Evolutionary conservation across 352 stramenopile species (phyloP).

Genomic region (Globisporangium recalcitrans): DNA sequence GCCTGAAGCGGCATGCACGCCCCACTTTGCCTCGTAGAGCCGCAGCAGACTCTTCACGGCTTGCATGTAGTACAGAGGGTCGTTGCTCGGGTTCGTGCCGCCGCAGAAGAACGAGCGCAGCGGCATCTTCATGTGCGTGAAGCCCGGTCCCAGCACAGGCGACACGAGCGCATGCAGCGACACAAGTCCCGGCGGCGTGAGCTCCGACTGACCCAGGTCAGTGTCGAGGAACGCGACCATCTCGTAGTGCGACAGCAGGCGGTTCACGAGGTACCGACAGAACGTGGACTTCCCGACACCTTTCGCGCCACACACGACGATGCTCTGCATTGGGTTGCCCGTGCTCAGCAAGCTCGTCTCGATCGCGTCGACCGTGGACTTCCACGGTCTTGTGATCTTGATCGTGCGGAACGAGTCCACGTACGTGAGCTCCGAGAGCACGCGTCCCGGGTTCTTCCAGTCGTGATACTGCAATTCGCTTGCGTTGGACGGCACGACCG

Average conservation of each 20-base stretch:
- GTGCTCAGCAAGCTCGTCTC: slow-evolving; percentile 28
- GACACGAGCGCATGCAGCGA: slow-evolving; percentile 84
- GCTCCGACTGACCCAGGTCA: slow-evolving; percentile 93
- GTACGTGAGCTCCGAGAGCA: slow-evolving; percentile 50
- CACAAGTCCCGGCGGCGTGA: slow-evolving; percentile 91
- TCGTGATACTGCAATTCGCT: slow-evolving; percentile 25
- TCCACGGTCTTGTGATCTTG: slow-evolving; percentile 60
- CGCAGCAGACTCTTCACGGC: slow-evolving; percentile 61
- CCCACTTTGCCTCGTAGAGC: slow-evolving; percentile 60
- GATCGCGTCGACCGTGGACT: slow-evolving; percentile 35
- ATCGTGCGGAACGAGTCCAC: slow-evolving; percentile 59
- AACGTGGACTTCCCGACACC: slow-evolving; percentile 95
- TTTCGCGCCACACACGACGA: slow-evolving; percentile 93
- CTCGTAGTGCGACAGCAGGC: slow-evolving; percentile 64
- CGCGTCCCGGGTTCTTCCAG: slow-evolving; percentile 44
- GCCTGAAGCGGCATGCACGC: slow-evolving; percentile 5
- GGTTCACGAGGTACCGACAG: slow-evolving; percentile 92
- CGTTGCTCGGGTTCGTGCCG: slow-evolving; percentile 64
- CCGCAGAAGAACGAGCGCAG: slow-evolving; percentile 74
- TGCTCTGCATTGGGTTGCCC: slow-evolving; percentile 29
- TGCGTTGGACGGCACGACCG: neutral
- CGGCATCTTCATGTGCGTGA: slow-evolving; percentile 85
- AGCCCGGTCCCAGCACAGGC: slow-evolving; percentile 89
- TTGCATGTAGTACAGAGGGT: slow-evolving; percentile 72
- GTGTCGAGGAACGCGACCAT: slow-evolving; percentile 93